Evolutionary conservation across 441 rosid genomes (phyloP).

Genomic region (Arabidopsis lyrata): DNA sequence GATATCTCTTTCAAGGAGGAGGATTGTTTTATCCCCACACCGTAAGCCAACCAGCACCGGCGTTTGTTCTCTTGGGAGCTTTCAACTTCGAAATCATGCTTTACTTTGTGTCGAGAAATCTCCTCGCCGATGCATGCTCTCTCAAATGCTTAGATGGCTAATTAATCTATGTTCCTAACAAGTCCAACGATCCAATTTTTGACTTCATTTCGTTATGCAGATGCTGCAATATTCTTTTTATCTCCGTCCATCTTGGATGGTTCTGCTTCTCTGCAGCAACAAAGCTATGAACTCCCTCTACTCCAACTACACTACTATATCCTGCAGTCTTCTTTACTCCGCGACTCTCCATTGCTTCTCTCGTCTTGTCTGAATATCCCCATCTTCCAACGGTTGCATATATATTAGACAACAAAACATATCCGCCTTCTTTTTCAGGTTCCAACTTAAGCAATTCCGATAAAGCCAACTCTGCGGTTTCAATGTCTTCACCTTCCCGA

Average conservation of each 20-base stretch:
- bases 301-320: conserved; percentile 53
- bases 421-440: conserved; percentile 66
- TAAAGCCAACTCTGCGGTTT: conserved; percentile 61
- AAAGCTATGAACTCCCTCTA: conserved; percentile 53
- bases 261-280: conserved; percentile 53
- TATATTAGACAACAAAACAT: conserved; percentile 56
- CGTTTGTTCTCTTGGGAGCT: background rate
- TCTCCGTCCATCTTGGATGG: conserved; percentile 52
- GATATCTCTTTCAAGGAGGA: background rate
- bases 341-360: conserved; percentile 56
- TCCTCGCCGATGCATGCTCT: background rate
- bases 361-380: conserved; percentile 49
- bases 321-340: conserved; percentile 64
- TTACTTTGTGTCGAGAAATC: background rate
- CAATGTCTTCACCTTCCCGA: conserved; percentile 49
- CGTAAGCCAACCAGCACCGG: background rate
- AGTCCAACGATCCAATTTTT: conserved; percentile 18
- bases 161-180: conserved; percentile 27
- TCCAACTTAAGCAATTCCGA: conserved; percentile 53
- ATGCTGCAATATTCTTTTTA: conserved; percentile 40
- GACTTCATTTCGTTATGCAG: conserved; percentile 47
- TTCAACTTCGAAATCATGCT: background rate
- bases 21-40: background rate
- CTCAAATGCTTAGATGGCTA: conserved; percentile 5
- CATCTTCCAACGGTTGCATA: conserved; percentile 57